These are phyloP conservation scores for Tetragonia tetragonoides DNA, from an alignment of 148 eudicot genomes.

Conservation along the genomic window DNA sequence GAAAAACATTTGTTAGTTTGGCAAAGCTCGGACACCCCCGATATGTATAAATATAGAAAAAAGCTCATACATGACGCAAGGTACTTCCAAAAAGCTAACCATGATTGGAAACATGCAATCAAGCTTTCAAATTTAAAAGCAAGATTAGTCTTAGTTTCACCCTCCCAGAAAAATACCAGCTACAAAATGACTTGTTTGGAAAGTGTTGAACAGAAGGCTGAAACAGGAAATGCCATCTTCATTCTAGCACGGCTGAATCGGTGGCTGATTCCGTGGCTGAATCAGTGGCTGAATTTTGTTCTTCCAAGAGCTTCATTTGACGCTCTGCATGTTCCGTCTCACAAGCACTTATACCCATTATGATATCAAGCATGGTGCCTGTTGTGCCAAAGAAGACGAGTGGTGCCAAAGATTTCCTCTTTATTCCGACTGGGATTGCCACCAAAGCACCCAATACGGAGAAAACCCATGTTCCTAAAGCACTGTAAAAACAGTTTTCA, in stretches of 20 bases:
- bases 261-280: slow-evolving; percentile 18
- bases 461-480: slow-evolving; percentile 97
- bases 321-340: slow-evolving; percentile 97
- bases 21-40: too few relatives aligned
- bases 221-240: not conserved
- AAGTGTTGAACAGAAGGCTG: not conserved
- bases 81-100: not conserved
- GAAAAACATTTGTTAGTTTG: too few relatives aligned
- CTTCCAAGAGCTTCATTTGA: slow-evolving; percentile 82
- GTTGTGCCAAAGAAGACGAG: slow-evolving; percentile 96
- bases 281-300: slow-evolving; percentile 44
- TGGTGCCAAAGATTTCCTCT: slow-evolving; percentile 79
- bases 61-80: not conserved
- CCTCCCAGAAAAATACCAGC: not conserved
- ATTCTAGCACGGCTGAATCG: slow-evolving; percentile 23
- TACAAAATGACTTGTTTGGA: not conserved
- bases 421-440: slow-evolving; percentile 91
- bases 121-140: not conserved
- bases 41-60: too few relatives aligned
- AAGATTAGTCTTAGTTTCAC: not conserved
- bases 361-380: slow-evolving; percentile 96
- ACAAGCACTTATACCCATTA: slow-evolving; percentile 84
- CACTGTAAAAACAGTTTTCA: slow-evolving; percentile 42
- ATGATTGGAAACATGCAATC: not conserved
- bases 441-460: slow-evolving; percentile 91